Evolutionary conservation across 345 rosid species (phyloP).

Genomic region (Hibiscus trionum): DNA sequence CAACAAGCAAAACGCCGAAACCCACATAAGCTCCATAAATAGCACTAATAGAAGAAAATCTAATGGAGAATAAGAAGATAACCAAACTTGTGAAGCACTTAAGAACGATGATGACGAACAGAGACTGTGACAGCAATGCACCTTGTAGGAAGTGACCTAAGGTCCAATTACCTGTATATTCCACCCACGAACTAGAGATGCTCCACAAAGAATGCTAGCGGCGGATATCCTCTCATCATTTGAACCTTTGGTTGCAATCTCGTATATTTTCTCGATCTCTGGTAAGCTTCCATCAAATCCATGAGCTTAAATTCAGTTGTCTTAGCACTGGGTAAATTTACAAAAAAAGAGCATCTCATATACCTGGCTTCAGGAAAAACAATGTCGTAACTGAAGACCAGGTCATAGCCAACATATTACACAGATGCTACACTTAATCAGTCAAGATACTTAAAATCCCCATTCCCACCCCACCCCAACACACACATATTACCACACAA

Average conservation of each 20-base stretch:
- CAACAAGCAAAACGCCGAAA: slow-evolving; percentile 28
- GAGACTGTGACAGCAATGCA: background rate
- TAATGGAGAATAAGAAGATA: background rate
- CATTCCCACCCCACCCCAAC: background rate
- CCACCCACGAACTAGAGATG: slow-evolving; percentile 97
- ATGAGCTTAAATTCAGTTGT: slow-evolving; percentile 74
- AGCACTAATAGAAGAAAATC: background rate
- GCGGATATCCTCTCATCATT: slow-evolving; percentile 89
- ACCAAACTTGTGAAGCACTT: slow-evolving; percentile 10
- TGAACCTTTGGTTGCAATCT: slow-evolving; percentile 75
- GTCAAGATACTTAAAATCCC: background rate
- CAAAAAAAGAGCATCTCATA: slow-evolving; percentile 51
- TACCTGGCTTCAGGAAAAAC: slow-evolving; percentile 64
- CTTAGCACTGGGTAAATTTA: slow-evolving; percentile 35
- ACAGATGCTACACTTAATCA: slow-evolving; percentile 8
- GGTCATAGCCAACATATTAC: slow-evolving; percentile 16
- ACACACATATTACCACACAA: background rate
- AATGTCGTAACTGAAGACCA: slow-evolving; percentile 33
- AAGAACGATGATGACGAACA: background rate
- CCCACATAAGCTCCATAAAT: slow-evolving; percentile 5
- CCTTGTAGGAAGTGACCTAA: background rate
- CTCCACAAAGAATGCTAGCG: slow-evolving; percentile 91
- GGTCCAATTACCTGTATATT: slow-evolving; percentile 59
- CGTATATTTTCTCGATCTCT: slow-evolving; percentile 89
- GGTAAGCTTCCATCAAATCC: slow-evolving; percentile 94